phyloP scores from a whole-genome alignment of 306 rosid genomes.

The Malus orientalis region DNA sequence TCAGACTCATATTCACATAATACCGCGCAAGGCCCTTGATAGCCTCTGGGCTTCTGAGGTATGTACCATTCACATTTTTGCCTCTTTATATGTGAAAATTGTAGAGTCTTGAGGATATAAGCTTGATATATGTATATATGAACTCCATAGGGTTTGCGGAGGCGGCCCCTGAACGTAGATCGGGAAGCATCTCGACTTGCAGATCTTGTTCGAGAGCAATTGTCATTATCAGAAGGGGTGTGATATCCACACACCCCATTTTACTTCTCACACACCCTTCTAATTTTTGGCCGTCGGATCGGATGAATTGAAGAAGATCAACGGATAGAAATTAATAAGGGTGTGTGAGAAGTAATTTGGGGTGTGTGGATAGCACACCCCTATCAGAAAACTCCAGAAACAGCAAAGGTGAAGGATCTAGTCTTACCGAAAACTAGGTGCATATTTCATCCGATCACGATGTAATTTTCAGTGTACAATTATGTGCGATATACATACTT shows the following conservation, averaged over 20 bases:
- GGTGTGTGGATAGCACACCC: too few relatives aligned
- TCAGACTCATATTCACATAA: slow-evolving; percentile 94
- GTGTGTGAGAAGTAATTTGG: too few relatives aligned
- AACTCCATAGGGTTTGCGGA: slow-evolving; percentile 49
- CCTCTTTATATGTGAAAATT: neutral
- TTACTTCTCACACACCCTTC: too few relatives aligned
- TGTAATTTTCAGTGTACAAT: slow-evolving; percentile 3
- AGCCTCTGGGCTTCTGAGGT: slow-evolving; percentile 96
- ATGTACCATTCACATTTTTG: slow-evolving; percentile 6
- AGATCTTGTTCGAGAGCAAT: slow-evolving; percentile 52
- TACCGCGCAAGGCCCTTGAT: slow-evolving; percentile 78
- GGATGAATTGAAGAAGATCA: too few relatives aligned
- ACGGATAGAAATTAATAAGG: too few relatives aligned
- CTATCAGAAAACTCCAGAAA: slow-evolving; percentile 19
- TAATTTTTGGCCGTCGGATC: too few relatives aligned
- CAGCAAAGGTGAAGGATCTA: slow-evolving; percentile 34
- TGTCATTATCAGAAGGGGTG: slow-evolving; percentile 27
- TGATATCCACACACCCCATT: too few relatives aligned
- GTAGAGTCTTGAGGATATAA: neutral
- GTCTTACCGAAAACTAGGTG: slow-evolving; percentile 44
- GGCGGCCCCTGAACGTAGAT: slow-evolving; percentile 58
- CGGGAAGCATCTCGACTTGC: slow-evolving; percentile 63
- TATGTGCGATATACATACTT: neutral
- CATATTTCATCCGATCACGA: slow-evolving; percentile 19
- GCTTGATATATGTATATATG: neutral